A percentile compares a stretch with the other conserved stretches of the same genome.
Evolutionary conservation across 257 asterid genomes (phyloP).

Genomic region (Cynanchum wilfordii): DNA sequence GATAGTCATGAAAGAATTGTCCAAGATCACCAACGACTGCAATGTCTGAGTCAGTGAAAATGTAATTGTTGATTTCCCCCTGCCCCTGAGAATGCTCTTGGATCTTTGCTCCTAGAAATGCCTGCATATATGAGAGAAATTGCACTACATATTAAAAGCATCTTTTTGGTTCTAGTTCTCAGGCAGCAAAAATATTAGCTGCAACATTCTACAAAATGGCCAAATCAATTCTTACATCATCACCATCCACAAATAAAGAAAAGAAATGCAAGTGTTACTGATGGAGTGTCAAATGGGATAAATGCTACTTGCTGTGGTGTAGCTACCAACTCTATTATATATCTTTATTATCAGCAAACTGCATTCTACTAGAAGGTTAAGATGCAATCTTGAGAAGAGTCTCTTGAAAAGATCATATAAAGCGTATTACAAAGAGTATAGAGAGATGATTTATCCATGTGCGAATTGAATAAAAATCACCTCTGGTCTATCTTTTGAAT

Average conservation of each 20-base stretch:
- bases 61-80: constrained; percentile 54
- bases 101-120: constrained; percentile 56
- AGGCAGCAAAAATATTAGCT: not conserved
- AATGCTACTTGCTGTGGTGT: not conserved
- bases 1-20: constrained; percentile 49
- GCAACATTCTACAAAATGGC: not conserved
- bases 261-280: not conserved
- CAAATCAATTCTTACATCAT: not conserved
- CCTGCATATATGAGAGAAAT: constrained; percentile 36
- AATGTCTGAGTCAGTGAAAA: constrained; percentile 90
- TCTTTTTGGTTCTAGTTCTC: not conserved
- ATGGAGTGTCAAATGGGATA: not conserved
- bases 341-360: not conserved
- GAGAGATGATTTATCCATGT: not conserved
- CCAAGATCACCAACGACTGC: constrained; percentile 76
- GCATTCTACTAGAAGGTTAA: not conserved
- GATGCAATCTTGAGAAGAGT: not conserved
- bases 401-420: not conserved
- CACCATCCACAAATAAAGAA: not conserved
- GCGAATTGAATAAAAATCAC: not conserved
- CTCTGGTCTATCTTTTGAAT: not conserved
- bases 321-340: not conserved
- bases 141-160: not conserved
- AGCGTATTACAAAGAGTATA: not conserved
- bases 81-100: constrained; percentile 41